A percentile compares a stretch with the other conserved stretches of the same genome.
Conservation (phyloP, 2,329 filamentous ascomycete genomes). For the Trichoderma sp. region DNA sequence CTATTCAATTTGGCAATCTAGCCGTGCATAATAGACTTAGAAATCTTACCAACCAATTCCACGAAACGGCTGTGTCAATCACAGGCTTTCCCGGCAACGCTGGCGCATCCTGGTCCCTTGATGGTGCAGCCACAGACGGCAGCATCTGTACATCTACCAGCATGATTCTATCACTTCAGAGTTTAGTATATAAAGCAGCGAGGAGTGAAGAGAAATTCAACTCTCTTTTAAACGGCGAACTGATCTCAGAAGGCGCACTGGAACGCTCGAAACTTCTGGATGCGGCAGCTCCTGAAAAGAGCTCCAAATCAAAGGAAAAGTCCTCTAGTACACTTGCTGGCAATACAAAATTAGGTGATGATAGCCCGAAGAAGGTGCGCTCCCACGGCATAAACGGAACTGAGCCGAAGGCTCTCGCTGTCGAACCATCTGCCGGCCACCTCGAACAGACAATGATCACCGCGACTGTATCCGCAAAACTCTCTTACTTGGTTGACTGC, state of each 20-base stretch:
- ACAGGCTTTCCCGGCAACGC: constrained; percentile 66
- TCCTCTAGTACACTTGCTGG: constrained; percentile 43
- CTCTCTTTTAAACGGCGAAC: constrained; percentile 52
- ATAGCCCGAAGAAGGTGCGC: constrained; percentile 42
- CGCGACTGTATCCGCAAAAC: constrained; percentile 84
- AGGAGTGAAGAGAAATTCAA: constrained; percentile 51
- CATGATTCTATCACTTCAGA: constrained; percentile 58
- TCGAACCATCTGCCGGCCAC: constrained; percentile 44
- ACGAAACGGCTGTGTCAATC: constrained; percentile 79
- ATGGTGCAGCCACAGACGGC: constrained; percentile 52
- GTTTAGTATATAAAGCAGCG: constrained; percentile 52
- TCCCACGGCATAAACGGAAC: constrained; percentile 37
- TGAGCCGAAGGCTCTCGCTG: constrained; percentile 33
- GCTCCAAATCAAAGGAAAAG: constrained; percentile 27
- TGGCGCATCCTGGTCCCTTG: constrained; percentile 69
- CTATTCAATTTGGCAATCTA: constrained; percentile 65
- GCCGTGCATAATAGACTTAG: constrained; percentile 67
- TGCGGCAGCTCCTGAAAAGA: constrained; percentile 28
- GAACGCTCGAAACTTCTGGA: constrained; percentile 43
- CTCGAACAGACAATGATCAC: constrained; percentile 65
- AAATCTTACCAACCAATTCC: constrained; percentile 66
- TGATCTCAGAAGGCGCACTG: constrained; percentile 46
- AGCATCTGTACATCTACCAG: constrained; percentile 53
- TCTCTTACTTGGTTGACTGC: constrained; percentile 80
- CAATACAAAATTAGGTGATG: constrained; percentile 50